These are phyloP conservation scores for Penicillium atrosanguineum DNA, from an alignment of 495 filamentous ascomycete genomes.

Conservation along the genomic window DNA sequence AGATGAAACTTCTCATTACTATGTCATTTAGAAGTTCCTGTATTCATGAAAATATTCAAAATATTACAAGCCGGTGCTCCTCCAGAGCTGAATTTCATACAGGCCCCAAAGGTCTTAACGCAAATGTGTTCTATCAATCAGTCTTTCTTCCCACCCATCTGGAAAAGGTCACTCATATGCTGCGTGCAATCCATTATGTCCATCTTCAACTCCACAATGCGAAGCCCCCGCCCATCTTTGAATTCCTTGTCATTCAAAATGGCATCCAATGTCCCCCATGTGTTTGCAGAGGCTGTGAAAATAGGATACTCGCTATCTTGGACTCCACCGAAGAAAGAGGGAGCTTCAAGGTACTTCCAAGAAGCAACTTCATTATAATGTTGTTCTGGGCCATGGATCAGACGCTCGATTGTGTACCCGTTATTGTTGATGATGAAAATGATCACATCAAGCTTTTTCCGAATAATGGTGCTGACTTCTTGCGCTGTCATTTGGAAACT, in stretches of 20 bases:
- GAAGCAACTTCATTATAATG: constrained; percentile 60
- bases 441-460: constrained; percentile 61
- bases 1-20: too few species aligned
- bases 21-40: too few species aligned
- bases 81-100: too few species aligned
- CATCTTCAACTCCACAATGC: constrained; percentile 11
- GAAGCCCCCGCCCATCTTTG: constrained; percentile 2
- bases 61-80: too few species aligned
- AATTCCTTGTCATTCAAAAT: background rate
- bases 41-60: too few species aligned
- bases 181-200: constrained; percentile 5
- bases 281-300: constrained; percentile 1
- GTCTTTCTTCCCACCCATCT: background rate
- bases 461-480: constrained; percentile 72
- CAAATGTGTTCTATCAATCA: too few species aligned
- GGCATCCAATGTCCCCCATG: constrained; percentile 3
- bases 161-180: constrained; percentile 3
- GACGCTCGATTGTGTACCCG: constrained; percentile 70
- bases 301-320: background rate
- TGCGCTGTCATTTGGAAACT: constrained; percentile 75
- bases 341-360: constrained; percentile 5
- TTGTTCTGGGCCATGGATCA: constrained; percentile 65
- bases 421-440: constrained; percentile 74
- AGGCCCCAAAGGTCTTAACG: too few species aligned
- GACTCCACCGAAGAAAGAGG: constrained; percentile 4